Evolutionary conservation across 2,329 filamentous ascomycete genomes (phyloP).

Genomic region (Paraconiothyrium sp.): DNA sequence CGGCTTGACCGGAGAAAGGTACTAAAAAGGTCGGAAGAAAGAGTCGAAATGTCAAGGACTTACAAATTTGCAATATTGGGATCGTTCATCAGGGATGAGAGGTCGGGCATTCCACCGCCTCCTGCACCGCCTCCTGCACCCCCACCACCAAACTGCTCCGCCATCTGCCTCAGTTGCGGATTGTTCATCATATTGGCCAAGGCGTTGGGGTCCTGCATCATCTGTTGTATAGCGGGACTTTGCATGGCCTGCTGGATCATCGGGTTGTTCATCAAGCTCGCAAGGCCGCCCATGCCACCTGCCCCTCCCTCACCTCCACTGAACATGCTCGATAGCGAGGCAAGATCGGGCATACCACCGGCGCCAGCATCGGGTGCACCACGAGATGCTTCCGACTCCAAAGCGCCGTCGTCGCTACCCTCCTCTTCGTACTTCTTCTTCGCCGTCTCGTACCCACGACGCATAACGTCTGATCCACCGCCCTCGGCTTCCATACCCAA

Average conservation of each 20-base stretch:
- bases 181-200: constrained; percentile 95
- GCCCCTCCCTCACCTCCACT: constrained; percentile 64
- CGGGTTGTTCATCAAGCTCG: constrained; percentile 45
- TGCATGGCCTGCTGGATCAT: constrained; percentile 66
- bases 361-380: constrained; percentile 64
- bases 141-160: constrained; percentile 73
- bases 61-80: constrained; percentile 92
- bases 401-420: constrained; percentile 65
- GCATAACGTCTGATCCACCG: constrained; percentile 96
- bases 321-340: constrained; percentile 68
- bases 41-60: constrained; percentile 55
- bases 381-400: constrained; percentile 51
- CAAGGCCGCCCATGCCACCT: constrained; percentile 86
- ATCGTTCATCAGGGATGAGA: constrained; percentile 87
- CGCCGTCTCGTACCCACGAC: constrained; percentile 94
- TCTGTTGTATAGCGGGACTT: constrained; percentile 97
- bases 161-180: constrained; percentile 87
- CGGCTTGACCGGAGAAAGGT: not conserved
- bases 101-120: constrained; percentile 88
- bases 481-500: constrained; percentile 94
- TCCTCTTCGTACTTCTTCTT: constrained; percentile 87
- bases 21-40: not conserved
- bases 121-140: constrained; percentile 64
- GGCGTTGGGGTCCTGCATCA: constrained; percentile 98
- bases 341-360: constrained; percentile 85